Evolutionary conservation across 2,329 filamentous ascomycete genomes (phyloP), one percentile per base, ranked within the genome.

Genomic region (Hypoxylon sp.): DNA sequence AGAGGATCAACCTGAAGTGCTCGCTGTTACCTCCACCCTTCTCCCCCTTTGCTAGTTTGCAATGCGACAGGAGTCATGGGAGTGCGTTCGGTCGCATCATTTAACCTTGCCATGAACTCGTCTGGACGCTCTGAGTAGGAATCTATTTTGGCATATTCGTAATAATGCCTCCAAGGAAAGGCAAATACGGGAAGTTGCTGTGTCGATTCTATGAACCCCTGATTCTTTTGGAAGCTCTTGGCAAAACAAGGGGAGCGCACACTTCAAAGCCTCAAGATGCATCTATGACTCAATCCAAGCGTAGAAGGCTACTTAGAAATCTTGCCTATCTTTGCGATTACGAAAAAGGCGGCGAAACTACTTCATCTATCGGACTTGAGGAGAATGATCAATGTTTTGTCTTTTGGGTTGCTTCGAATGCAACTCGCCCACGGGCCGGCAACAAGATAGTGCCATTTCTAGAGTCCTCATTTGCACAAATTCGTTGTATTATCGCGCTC

Each of bases 291-390:
- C 44, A 65, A 21, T 27, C n/a, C 31, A 51, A 39, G 24, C 63
- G 62, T 66, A 70, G 24, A 68, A 71, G 77, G 1, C 81, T 85
- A 27, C 74, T 83, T 0, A 74, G 78, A 3, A 79, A 80, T 29
- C 71, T 86, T 1, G 77, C 82, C 7, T 84, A 81, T 69, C 69
- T 86, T 6, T 85, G 83, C 66, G 84, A 86, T 60, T 80, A 80
- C 52, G 68, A 75, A 0, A 86, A 84, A 67, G 84, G 84, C 0
- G 85, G 84, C 2, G 69, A 75, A 2, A 80, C 80, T 0, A 82
- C 80, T n/a, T 81, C 84, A 0, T 79, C 85, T 0, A 79, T 86
- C 27, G 83, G 78, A 0, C 69, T 85, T 0, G 79, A 86, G 65
- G 73, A 80, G 0, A 65, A 47, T 0, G 39, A 71, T 1, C 62